These are phyloP conservation scores for Curvularia hawaiiensis DNA, from an alignment of 2,329 filamentous ascomycete species.

Conservation along the genomic window DNA sequence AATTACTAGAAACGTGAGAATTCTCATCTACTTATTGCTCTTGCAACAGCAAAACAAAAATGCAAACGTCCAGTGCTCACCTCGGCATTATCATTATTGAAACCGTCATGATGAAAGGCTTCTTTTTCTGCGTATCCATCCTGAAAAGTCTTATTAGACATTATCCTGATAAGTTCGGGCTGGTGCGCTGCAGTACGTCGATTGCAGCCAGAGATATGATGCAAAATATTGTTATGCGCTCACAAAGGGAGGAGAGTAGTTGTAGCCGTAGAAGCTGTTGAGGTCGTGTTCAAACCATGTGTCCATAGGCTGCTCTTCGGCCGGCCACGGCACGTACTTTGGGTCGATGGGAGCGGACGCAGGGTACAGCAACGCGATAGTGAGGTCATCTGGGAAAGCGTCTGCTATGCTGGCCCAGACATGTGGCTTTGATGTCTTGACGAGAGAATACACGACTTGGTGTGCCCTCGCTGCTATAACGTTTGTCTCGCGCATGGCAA, in stretches of 20 bases:
- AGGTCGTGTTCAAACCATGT: conserved; percentile 8
- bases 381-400: conserved; percentile 6
- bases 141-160: background rate
- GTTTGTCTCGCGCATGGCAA: conserved; percentile 29
- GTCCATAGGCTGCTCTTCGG: background rate
- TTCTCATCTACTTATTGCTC: background rate
- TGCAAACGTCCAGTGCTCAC: background rate
- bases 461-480: conserved; percentile 33
- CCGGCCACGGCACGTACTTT: conserved; percentile 9
- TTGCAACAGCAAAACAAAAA: background rate
- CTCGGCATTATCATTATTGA: background rate
- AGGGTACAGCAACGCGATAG: background rate
- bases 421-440: conserved; percentile 9
- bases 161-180: background rate
- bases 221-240: background rate
- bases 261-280: conserved; percentile 1
- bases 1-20: background rate
- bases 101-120: background rate
- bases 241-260: background rate
- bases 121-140: background rate
- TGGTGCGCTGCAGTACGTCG: background rate
- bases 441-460: conserved; percentile 11
- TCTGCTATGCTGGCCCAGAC: conserved; percentile 12
- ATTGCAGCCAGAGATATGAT: background rate
- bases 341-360: background rate